Evolutionary conservation across 768 basidiomycete genomes (phyloP).

Genomic region (Boletellus sp.): DNA sequence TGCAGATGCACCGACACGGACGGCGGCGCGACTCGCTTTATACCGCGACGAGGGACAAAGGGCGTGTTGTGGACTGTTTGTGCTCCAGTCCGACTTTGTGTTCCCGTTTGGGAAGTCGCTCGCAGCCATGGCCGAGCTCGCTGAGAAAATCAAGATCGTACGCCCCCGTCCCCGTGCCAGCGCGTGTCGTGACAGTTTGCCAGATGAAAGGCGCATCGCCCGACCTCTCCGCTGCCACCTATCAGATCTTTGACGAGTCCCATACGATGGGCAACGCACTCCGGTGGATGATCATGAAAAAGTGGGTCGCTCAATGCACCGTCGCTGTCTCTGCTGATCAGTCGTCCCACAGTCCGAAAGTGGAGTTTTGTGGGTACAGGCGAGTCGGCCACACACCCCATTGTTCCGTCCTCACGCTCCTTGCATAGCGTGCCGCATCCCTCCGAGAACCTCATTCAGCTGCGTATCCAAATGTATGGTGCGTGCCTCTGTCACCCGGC

Average conservation of each 20-base stretch:
- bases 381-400: constrained; percentile 31
- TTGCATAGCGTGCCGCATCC: constrained; percentile 70
- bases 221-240: constrained; percentile 87
- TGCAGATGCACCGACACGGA: no score
- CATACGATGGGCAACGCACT: constrained; percentile 95
- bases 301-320: constrained; percentile 50
- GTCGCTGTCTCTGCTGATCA: not conserved
- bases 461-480: constrained; percentile 99
- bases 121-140: constrained; percentile 25
- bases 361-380: constrained; percentile 99
- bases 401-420: constrained; percentile 8
- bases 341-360: constrained; percentile 72
- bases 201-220: constrained; percentile 82
- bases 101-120: constrained; percentile 5
- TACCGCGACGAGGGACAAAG: constrained; percentile 11
- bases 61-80: constrained; percentile 8
- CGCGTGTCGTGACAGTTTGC: constrained; percentile 9
- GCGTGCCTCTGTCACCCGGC: constrained; percentile 31
- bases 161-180: constrained; percentile 2
- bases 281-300: constrained; percentile 99
- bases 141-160: constrained; percentile 34
- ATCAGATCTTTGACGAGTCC: constrained; percentile 87
- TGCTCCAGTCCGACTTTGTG: not conserved
- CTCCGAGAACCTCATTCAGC: constrained; percentile 92
- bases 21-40: not conserved